Percentiles rank a stretch among this genome's conserved stretches.
Conservation (phyloP, 306 rosid species). For the Castanopsis chinensis region DNA sequence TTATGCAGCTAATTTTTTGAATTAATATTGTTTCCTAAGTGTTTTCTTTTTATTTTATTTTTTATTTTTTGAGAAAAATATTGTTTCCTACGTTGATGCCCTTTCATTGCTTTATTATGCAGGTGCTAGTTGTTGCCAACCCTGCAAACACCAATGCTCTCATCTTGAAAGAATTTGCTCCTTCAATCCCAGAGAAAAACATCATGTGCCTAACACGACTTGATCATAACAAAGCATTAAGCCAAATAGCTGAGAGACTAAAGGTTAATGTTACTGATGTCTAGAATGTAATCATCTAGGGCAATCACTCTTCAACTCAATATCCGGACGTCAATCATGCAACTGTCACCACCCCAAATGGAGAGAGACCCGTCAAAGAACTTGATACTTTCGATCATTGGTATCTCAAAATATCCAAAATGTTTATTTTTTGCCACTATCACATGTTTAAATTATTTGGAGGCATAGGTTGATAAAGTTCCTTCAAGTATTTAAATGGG, state of each 20-base stretch:
- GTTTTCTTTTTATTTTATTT: too few species aligned
- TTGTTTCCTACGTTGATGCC: background rate
- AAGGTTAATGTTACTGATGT: constrained; percentile 69
- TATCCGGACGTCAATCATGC: constrained; percentile 92
- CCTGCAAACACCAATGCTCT: too few species aligned
- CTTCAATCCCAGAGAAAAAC: constrained; percentile 72
- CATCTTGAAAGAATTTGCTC: too few species aligned
- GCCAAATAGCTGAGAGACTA: constrained; percentile 79
- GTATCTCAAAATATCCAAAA: constrained; percentile 30
- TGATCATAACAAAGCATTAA: constrained; percentile 90
- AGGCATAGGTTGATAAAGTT: background rate
- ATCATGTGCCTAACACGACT: constrained; percentile 79
- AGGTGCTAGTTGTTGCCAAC: too few species aligned
- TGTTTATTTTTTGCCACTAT: background rate
- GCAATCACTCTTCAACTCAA: constrained; percentile 92
- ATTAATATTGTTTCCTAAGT: background rate
- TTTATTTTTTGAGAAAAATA: too few species aligned
- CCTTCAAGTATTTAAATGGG: too few species aligned
- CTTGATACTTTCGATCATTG: constrained; percentile 57
- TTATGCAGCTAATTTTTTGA: background rate
- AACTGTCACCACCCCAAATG: constrained; percentile 28
- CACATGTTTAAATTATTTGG: background rate
- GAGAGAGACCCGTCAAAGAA: constrained; percentile 53
- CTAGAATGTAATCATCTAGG: constrained; percentile 85
- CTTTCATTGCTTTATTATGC: too few species aligned